Evolutionary conservation across 2,329 filamentous ascomycete genomes (phyloP).

Genomic region (Alternaria brassicae): DNA sequence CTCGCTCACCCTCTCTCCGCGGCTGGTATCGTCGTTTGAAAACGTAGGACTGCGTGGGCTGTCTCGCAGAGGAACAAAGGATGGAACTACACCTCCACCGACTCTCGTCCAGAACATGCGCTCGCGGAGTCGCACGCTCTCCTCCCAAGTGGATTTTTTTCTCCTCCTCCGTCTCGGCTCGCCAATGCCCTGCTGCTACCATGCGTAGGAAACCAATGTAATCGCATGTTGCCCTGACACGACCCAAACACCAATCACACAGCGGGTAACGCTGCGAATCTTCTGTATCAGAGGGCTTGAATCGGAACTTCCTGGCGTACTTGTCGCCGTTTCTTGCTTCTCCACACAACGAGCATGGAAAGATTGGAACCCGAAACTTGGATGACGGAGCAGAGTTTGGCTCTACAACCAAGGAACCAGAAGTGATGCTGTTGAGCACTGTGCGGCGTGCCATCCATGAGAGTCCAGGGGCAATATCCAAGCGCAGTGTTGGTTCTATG

Average conservation of each 20-base stretch:
- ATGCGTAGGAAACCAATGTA: slow-evolving; percentile 91
- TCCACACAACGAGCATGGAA: slow-evolving; percentile 86
- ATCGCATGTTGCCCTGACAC: slow-evolving; percentile 87
- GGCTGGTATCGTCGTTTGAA: slow-evolving; percentile 25
- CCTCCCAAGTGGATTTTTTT: slow-evolving; percentile 93
- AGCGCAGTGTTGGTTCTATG: slow-evolving; percentile 88
- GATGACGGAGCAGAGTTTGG: slow-evolving; percentile 62
- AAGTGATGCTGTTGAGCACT: slow-evolving; percentile 81
- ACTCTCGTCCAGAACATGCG: slow-evolving; percentile 97
- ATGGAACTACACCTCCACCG: slow-evolving; percentile 86
- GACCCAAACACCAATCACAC: slow-evolving; percentile 84
- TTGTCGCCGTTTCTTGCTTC: slow-evolving; percentile 75
- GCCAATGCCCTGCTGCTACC: slow-evolving; percentile 91
- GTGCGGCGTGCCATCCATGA: slow-evolving; percentile 92
- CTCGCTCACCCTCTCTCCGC: slow-evolving; percentile 36
- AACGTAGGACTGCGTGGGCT: slow-evolving; percentile 45
- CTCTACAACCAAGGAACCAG: slow-evolving; percentile 88
- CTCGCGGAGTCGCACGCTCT: slow-evolving; percentile 86
- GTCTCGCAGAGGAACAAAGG: slow-evolving; percentile 51
- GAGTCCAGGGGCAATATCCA: slow-evolving; percentile 87
- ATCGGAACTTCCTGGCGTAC: slow-evolving; percentile 82
- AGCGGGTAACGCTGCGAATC: slow-evolving; percentile 88
- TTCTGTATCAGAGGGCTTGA: slow-evolving; percentile 85
- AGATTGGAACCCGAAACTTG: slow-evolving; percentile 63
- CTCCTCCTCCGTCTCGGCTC: slow-evolving; percentile 80